A percentile compares a stretch with the other conserved stretches of the same genome.
These are phyloP conservation scores for Claviceps cyperi DNA, from an alignment of 2,329 filamentous ascomycete species.

Conservation along the genomic window DNA sequence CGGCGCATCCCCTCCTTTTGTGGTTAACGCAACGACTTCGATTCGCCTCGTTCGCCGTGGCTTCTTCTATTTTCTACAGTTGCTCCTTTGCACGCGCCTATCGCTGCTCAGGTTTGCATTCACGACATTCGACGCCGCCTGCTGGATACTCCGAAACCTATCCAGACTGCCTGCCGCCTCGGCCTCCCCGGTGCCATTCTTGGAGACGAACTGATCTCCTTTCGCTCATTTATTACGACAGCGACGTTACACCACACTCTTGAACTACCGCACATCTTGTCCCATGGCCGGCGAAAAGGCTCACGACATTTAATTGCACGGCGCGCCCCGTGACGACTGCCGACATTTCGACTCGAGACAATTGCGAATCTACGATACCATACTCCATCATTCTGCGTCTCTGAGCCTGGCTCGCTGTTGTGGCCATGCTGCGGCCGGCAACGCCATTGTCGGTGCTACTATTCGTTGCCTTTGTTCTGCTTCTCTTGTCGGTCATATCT, in stretches of 20 bases:
- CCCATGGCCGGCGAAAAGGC: constrained; percentile 2
- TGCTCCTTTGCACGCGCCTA: not conserved
- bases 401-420: constrained; percentile 9
- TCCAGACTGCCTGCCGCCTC: not conserved
- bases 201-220: not conserved
- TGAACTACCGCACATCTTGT: not conserved
- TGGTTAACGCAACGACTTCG: not conserved
- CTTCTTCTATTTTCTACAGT: not conserved
- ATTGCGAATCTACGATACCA: not conserved
- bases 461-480: constrained; percentile 67
- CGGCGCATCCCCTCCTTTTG: not conserved
- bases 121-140: not conserved
- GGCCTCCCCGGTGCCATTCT: not conserved
- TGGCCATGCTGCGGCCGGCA: constrained; percentile 74
- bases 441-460: constrained; percentile 82
- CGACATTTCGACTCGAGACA: not conserved
- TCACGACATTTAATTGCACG: not conserved
- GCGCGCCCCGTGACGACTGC: constrained; percentile 1
- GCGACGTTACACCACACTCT: not conserved
- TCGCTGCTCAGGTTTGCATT: no score
- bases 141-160: not conserved
- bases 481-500: constrained; percentile 79
- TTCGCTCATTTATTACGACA: not conserved
- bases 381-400: constrained; percentile 6
- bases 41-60: not conserved